phyloP scores from a whole-genome alignment of 179 eudicot species.

The Vitellaria paradoxa region DNA sequence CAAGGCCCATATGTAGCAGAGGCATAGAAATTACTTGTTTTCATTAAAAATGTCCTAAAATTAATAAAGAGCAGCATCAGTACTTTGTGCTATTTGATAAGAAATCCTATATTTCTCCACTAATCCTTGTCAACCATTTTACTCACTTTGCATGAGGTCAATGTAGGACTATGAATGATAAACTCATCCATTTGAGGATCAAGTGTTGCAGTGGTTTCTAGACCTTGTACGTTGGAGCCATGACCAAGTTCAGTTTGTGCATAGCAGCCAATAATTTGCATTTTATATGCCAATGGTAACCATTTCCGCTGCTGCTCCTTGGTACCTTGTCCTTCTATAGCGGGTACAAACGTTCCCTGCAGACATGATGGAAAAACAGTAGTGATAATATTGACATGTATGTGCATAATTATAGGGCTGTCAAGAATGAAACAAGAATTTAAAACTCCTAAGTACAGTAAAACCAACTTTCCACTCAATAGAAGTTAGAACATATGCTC shows the following conservation, averaged over 20 bases:
- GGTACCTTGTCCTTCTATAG: conserved; percentile 92
- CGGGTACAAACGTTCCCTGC: conserved; percentile 96
- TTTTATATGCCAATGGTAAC: conserved; percentile 89
- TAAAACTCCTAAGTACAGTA: neutral
- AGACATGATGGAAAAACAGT: neutral
- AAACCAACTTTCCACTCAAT: too few species aligned
- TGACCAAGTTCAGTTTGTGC: conserved; percentile 99
- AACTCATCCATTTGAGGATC: conserved; percentile 91
- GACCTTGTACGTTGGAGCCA: conserved; percentile 99
- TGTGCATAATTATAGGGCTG: too few species aligned
- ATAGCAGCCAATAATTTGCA: conserved; percentile 97
- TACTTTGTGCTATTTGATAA: neutral
- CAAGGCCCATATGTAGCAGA: neutral
- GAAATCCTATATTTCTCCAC: neutral
- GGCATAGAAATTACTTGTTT: neutral
- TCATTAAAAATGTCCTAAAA: neutral
- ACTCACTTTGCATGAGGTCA: conserved; percentile 95
- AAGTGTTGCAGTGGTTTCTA: conserved; percentile 97
- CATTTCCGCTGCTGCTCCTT: conserved; percentile 92
- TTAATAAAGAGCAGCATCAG: neutral
- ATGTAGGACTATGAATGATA: conserved; percentile 84
- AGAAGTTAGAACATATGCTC: too few species aligned
- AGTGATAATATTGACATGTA: too few species aligned
- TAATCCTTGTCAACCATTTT: neutral
- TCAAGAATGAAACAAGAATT: neutral